Evolutionary conservation across 2,329 filamentous ascomycete species (phyloP), one percentile per base, ranked within the genome.

Genomic region (Colletotrichum higginsianum): DNA sequence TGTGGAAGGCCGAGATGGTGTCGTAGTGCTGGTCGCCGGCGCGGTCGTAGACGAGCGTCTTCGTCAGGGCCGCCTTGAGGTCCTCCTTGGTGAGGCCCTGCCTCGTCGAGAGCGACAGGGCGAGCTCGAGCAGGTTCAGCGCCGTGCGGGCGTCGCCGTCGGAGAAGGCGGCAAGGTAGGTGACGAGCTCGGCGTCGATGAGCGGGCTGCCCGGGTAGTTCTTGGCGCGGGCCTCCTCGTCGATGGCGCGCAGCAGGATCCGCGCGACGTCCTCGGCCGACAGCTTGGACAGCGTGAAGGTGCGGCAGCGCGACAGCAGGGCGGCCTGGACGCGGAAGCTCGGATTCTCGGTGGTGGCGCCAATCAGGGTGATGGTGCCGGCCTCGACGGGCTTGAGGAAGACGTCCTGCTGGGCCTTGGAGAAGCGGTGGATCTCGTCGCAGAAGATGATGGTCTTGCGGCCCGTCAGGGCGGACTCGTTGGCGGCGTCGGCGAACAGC

Each of bases 1-100:
- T 99, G 87, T 98, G 96, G 77, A 98, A 96, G 40, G 96, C 96
- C 0, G 94, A 97, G 78, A 99, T 98, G 64, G 94, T 96, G 79
- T 99, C 96, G 84, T 98, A 99, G 83, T 98, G 96, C 80, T 98
- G 94, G 82, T 99, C 96, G 63, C 96, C 96, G 0, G 93, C 94
- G 66, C 96, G 91, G 81, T 99, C 96, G 82, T 98, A 98, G 16
- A 98, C 95, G 2, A 98, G 86, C 0, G 96, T 98, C 79, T 95
- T 95, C 2, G 96, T 98, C 12, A 99, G 86, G 2, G 93, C 89
- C 1, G 90, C 86, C 79, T 98, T 98, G 79, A 99, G 90, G 70
- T 91, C 89, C 7, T 92, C 91, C 73, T 92, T 90, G 0, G 94
- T 96, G 74, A 93, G 91, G 12, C 86, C 85, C 0, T 88, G 85